Percentiles rank a stretch among this genome's conserved stretches.
Conservation (phyloP, 169 alveolate genomes). For the Plasmodium gonderi region DNA sequence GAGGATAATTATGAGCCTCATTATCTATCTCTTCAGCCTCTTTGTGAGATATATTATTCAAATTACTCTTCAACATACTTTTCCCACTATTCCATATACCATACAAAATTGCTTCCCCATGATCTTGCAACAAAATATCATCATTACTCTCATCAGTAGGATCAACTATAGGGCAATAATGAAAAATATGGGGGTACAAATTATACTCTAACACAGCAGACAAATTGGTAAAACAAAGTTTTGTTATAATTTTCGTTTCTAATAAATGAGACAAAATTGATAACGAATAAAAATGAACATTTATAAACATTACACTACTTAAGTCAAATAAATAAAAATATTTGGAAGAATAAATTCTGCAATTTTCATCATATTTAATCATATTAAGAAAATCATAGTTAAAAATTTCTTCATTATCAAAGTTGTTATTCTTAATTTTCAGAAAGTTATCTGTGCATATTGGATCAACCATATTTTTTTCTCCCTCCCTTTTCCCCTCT, state of each 20-base stretch:
- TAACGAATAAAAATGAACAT: conserved; percentile 32
- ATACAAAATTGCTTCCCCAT: too few species aligned
- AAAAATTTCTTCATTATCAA: conserved; percentile 33
- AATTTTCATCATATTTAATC: conserved; percentile 36
- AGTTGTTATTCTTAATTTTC: conserved; percentile 29
- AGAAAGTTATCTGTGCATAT: conserved; percentile 1
- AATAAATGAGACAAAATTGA: conserved; percentile 23
- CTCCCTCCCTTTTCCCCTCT: neutral
- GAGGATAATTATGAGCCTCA: neutral
- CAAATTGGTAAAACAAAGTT: conserved; percentile 19
- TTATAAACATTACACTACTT: conserved; percentile 38
- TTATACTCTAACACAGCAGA: conserved; percentile 7
- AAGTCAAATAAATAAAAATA: conserved; percentile 59
- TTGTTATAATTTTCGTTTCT: conserved; percentile 33
- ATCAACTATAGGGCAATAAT: conserved; percentile 1
- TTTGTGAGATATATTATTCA: too few species aligned
- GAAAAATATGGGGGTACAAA: conserved; percentile 52
- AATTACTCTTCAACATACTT: too few species aligned
- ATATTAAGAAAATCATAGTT: conserved; percentile 40
- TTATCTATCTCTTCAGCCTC: too few species aligned
- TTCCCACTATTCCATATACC: too few species aligned
- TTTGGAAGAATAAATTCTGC: conserved; percentile 30
- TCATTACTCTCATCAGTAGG: neutral
- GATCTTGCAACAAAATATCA: neutral
- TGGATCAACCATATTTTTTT: neutral